These are phyloP conservation scores for Hansenula sp. DNA, from an alignment of 1,139 yeast genomes.

Conservation along the genomic window DNA sequence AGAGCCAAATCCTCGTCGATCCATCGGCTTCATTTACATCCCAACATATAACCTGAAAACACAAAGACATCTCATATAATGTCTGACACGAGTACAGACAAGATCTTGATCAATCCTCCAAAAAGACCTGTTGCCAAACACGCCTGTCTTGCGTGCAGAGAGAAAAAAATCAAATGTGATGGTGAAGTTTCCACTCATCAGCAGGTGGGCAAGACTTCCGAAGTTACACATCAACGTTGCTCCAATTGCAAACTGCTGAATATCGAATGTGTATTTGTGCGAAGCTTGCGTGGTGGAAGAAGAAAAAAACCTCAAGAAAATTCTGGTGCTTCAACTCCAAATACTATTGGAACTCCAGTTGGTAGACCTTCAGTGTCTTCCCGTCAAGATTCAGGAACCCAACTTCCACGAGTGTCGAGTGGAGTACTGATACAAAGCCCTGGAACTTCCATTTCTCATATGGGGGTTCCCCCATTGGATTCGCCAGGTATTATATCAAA, in stretches of 20 bases:
- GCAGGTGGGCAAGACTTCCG: conserved; percentile 21
- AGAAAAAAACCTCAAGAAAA: conserved; percentile 30
- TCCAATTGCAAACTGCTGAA: conserved; percentile 49
- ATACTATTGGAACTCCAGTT: conserved; percentile 7
- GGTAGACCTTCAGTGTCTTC: neutral
- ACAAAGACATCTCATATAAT: neutral
- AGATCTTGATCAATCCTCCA: neutral
- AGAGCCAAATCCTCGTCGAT: no score
- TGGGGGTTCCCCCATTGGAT: neutral
- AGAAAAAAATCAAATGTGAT: conserved; percentile 60
- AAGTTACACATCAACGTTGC: conserved; percentile 32
- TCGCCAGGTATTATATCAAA: neutral
- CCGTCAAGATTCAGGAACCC: neutral
- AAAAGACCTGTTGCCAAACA: conserved; percentile 49
- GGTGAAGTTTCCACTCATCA: conserved; percentile 39
- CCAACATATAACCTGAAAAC: neutral
- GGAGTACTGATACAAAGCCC: neutral
- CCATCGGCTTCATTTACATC: no score
- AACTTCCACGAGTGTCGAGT: neutral
- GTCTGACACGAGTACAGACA: neutral
- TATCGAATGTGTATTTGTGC: conserved; percentile 53
- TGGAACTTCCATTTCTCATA: neutral
- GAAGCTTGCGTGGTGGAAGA: conserved; percentile 57
- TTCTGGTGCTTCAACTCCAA: conserved; percentile 11
- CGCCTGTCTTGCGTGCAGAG: conserved; percentile 61